Evolutionary conservation across 177 flowering plant species (phyloP).

Genomic region (Vitis hybrid): DNA sequence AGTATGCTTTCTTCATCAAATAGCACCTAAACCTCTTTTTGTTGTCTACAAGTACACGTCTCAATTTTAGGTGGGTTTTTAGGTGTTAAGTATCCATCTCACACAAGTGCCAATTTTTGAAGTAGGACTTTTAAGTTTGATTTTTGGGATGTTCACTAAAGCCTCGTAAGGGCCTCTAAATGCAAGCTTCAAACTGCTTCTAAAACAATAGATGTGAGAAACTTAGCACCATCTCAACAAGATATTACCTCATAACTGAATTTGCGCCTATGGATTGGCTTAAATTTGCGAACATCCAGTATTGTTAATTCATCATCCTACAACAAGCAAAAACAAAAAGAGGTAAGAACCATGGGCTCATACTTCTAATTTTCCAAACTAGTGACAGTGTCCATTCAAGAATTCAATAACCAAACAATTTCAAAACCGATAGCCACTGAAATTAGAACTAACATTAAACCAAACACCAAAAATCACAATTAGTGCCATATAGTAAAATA

Average conservation of each 20-base stretch:
- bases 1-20: no score
- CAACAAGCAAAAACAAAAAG: constrained; percentile 8
- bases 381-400: not conserved
- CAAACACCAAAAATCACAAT: not conserved
- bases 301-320: constrained; percentile 98
- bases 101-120: not conserved
- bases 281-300: constrained; percentile 96
- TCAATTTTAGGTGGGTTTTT: not conserved
- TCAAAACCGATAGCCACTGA: not conserved
- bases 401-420: not conserved
- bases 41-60: no score
- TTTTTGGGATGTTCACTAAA: not conserved
- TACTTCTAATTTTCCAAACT: not conserved
- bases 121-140: not conserved
- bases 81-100: not conserved
- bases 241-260: constrained; percentile 81
- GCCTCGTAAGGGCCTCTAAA: not conserved
- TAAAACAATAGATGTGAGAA: not conserved
- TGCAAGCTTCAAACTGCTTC: not conserved
- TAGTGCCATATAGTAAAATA: not conserved
- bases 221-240: not conserved
- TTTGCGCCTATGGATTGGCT: constrained; percentile 86
- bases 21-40: no score
- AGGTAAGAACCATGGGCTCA: not conserved
- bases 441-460: not conserved